These are phyloP conservation scores for Populus deltoides DNA, from an alignment of 345 rosid genomes.

Conservation along the genomic window DNA sequence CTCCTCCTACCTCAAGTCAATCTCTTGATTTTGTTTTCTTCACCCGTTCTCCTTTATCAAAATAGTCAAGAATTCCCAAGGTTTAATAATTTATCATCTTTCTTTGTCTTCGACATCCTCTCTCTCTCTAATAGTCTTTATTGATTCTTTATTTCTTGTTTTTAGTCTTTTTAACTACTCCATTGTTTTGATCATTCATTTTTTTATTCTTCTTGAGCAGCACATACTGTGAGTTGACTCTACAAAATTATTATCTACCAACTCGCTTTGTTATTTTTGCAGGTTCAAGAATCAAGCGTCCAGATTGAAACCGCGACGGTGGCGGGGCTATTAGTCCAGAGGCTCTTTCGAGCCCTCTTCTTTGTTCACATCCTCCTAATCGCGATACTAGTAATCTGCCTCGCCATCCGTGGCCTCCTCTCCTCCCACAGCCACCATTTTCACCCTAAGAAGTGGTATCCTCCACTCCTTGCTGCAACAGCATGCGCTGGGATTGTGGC, in stretches of 20 bases:
- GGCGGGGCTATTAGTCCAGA: constrained; percentile 38
- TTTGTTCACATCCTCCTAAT: constrained; percentile 49
- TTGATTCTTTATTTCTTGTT: constrained; percentile 5
- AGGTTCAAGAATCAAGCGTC: constrained; percentile 46
- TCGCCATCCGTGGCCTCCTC: constrained; percentile 60
- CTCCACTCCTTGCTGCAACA: constrained; percentile 58
- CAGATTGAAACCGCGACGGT: constrained; percentile 27
- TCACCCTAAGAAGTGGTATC: constrained; percentile 70
- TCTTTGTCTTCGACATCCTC: neutral
- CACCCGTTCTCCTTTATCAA: neutral
- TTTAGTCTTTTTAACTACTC: neutral
- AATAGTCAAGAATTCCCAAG: neutral
- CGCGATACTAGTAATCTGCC: constrained; percentile 48
- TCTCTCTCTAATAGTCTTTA: constrained; percentile 6
- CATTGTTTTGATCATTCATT: neutral
- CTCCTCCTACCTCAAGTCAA: neutral
- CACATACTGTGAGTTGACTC: neutral
- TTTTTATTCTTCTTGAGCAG: neutral
- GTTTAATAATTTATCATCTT: neutral
- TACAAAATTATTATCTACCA: neutral
- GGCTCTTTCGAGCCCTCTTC: constrained; percentile 57
- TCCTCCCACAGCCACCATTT: constrained; percentile 47
- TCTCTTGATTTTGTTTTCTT: constrained; percentile 1
- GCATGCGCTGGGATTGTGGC: constrained; percentile 51
- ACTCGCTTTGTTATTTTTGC: constrained; percentile 3